Base-by-base conservation (phyloP, 495 filamentous ascomycete genomes). In the Schizothecium vesticola region DNA sequence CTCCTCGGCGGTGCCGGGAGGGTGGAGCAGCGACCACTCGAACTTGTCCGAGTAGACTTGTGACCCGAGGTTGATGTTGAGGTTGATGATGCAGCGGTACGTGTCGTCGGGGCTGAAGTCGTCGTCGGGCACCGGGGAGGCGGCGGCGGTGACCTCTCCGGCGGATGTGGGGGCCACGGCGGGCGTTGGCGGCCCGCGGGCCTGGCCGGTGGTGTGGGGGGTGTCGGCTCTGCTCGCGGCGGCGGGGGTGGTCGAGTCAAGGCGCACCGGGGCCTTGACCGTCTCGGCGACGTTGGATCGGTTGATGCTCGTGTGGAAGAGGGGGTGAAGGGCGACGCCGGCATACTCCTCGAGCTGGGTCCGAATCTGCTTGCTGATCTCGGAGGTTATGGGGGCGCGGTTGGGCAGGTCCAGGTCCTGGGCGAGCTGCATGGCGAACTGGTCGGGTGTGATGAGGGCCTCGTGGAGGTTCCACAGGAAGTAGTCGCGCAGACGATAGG, bases 391-490 rank as follows among this genome's bases (percentile, higher is more conserved):
- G 22, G 84, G 80, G 21, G 83, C 82, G 0, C 87, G 83, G 60
- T 90, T 88, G 9, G 96, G 94, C 56, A 99, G 88, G 74, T 99
- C 96, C 61, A 98, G 86, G 76, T 99, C 95, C 70, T 96, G 92
- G 31, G 96, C 93, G 68, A 97, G 90, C n/a, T 83, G 86, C 66
- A 89, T 85, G 5, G 95, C 96, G 78, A 98, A 99, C 71, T 94
- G 90, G 75, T 99, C 95, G 4, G 95, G 96, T 0, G 95, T 99
- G 12, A 94, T 90, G 31, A 97, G 81, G 2, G 91, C 91, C 80
- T 99, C 95, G 78, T 98, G 93, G 11, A 99, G 84, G 75, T 99
- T 99, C 95, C 95, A 99, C 25, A 98, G 79, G 74, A 99, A 97
- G 26, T 89, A 90, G 71, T 99, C 95, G 77, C 96, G 93, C 36